These are phyloP conservation scores for Ophiostoma himal-ulmi DNA, from an alignment of 2,329 filamentous ascomycete genomes.

Conservation along the genomic window DNA sequence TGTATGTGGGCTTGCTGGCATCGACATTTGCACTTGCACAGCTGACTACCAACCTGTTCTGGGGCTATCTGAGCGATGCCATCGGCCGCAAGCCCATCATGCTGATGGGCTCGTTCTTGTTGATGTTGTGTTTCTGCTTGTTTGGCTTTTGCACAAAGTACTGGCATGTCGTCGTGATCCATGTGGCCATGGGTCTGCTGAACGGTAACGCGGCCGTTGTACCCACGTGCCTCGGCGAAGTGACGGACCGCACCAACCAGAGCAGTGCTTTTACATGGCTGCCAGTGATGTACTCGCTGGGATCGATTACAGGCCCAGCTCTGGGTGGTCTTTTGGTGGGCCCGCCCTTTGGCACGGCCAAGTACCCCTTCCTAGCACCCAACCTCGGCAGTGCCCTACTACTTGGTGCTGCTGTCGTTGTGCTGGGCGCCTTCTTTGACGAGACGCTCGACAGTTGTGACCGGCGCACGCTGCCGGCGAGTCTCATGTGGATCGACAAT, in stretches of 20 bases:
- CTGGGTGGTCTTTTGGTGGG: conserved; percentile 81
- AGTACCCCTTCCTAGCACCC: conserved; percentile 77
- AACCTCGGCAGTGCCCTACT: conserved; percentile 74
- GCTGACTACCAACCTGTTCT: conserved; percentile 84
- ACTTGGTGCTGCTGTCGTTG: conserved; percentile 63
- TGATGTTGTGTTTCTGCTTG: conserved; percentile 71
- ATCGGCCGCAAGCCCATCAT: conserved; percentile 79
- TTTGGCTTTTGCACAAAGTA: conserved; percentile 83
- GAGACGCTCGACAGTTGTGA: conserved; percentile 65
- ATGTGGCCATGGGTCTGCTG: conserved; percentile 82
- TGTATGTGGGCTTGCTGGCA: conserved; percentile 87
- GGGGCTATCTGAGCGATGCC: conserved; percentile 76
- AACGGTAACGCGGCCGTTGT: conserved; percentile 96
- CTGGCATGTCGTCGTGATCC: conserved; percentile 79
- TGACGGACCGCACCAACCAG: conserved; percentile 93
- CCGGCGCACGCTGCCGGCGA: conserved; percentile 23
- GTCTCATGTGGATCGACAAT: conserved; percentile 32
- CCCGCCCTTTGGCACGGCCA: conserved; percentile 45
- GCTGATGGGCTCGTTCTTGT: conserved; percentile 72
- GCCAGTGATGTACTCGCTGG: conserved; percentile 91
- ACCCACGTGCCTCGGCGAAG: conserved; percentile 86
- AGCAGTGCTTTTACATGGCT: conserved; percentile 89
- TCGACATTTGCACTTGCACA: conserved; percentile 90
- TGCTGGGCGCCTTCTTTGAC: conserved; percentile 75
- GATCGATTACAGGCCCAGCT: conserved; percentile 85